Evolutionary conservation across 495 filamentous ascomycete species (phyloP).

Genomic region (Penicillium roqueforti): DNA sequence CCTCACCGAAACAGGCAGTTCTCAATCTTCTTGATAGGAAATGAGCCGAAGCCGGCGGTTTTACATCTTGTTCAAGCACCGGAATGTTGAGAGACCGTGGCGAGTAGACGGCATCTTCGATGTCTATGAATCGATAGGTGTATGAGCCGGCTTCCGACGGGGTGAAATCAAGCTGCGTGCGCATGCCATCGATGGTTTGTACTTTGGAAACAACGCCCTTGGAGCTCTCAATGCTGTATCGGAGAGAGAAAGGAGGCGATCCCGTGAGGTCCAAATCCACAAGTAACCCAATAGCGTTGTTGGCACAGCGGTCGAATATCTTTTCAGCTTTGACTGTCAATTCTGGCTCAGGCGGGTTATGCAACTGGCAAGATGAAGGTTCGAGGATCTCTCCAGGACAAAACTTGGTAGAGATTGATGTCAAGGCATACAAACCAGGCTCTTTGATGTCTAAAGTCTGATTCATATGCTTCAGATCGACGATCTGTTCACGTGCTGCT

Average conservation of each 20-base stretch:
- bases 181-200: slow-evolving; percentile 57
- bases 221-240: slow-evolving; percentile 62
- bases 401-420: slow-evolving; percentile 68
- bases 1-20: slow-evolving; percentile 76
- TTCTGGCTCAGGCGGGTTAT: slow-evolving; percentile 85
- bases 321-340: slow-evolving; percentile 67
- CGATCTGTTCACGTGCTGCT: slow-evolving; percentile 46
- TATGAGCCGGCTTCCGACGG: slow-evolving; percentile 78
- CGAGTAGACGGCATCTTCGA: slow-evolving; percentile 76
- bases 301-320: slow-evolving; percentile 89
- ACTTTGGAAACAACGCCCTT: slow-evolving; percentile 50
- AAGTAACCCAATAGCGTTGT: slow-evolving; percentile 81
- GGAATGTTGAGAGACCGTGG: slow-evolving; percentile 49
- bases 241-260: slow-evolving; percentile 79
- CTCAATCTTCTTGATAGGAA: slow-evolving; percentile 54
- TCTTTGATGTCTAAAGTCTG: slow-evolving; percentile 56
- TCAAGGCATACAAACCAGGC: slow-evolving; percentile 80
- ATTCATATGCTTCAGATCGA: slow-evolving; percentile 32
- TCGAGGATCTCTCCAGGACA: slow-evolving; percentile 88
- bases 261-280: slow-evolving; percentile 86
- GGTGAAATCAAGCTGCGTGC: slow-evolving; percentile 78
- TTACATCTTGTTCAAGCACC: slow-evolving; percentile 79
- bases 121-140: slow-evolving; percentile 74
- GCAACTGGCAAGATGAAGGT: slow-evolving; percentile 82
- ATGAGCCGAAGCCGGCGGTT: slow-evolving; percentile 77